Evolutionary conservation across 2,329 filamentous ascomycete species (phyloP), one percentile per base, ranked within the genome.

Genomic region (Zymoseptoria pseudotritici): DNA sequence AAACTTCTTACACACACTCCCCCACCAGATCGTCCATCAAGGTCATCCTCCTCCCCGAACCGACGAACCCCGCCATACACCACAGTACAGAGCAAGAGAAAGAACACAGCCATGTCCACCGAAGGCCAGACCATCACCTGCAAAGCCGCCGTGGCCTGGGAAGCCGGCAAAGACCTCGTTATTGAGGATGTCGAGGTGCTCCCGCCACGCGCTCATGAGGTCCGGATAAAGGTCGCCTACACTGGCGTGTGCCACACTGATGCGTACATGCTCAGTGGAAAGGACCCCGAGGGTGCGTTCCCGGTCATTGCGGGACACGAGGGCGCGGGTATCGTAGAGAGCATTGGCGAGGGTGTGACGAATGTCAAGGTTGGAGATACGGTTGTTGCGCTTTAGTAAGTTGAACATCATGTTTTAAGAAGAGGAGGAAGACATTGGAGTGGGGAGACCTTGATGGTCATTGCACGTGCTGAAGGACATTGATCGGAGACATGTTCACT

Each of bases 161-260:
- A 92, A 78, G 91, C 94, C 54, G 92, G 89, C 74, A 90, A 96
- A 80, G 87, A 90, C 68, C 84, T 99, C 66, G 86, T 82, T 70
- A 83, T 97, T 68, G 94, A 99, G 79, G 90, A 96, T 69, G 82
- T 99, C 71, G 92, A 97, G 79, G 94, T 99, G 66, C 85, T 83
- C 57, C 89, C 93, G 64, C 94, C 94, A 61, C 86, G 83, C 78
- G 92, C 93, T 63, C 85, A 96, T 79, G 94, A 99, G 80, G 94
- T 99, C 73, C 90, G 94, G 71, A 96, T 99, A 74, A 81, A 97
- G 82, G 90, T 97, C 75, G 88, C 93, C 82, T 95, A 97, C 82
- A 99, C 94, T 57, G 94, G 94, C 78, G 94, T 99, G 75, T 99
- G 94, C 82, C 94, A 99, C 81, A 99, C 93, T 88, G 91, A 96